A percentile compares a stretch with the other conserved stretches of the same genome.
phyloP scores from a whole-genome alignment of 805 yeast species.

The Starmerella sp. region DNA sequence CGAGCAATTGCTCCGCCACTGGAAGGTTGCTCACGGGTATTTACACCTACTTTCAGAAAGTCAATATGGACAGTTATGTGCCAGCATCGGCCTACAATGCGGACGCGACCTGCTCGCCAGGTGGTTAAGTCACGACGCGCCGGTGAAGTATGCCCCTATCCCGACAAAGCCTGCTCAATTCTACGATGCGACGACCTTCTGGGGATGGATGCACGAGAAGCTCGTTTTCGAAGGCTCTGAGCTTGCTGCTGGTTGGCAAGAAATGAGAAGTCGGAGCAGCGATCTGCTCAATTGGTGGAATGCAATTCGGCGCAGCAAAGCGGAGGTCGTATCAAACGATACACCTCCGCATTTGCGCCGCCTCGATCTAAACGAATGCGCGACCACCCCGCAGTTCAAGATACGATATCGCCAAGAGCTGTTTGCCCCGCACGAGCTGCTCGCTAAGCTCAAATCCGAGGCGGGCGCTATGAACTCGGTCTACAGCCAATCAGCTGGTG shows the following conservation, averaged over 20 bases:
- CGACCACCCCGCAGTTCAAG: background rate
- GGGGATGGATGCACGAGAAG: conserved; percentile 4
- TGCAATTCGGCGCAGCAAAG: background rate
- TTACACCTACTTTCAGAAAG: background rate
- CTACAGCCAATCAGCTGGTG: background rate
- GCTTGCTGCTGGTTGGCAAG: background rate
- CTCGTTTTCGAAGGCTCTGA: background rate
- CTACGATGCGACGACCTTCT: background rate
- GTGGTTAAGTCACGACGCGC: background rate
- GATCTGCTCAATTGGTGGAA: background rate
- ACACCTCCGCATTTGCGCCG: background rate
- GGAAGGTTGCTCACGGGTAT: background rate
- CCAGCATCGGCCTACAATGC: background rate
- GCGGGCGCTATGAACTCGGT: background rate
- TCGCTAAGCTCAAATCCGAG: background rate
- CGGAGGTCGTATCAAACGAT: background rate
- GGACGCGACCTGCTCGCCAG: background rate
- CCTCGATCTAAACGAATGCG: background rate
- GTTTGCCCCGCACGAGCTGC: background rate
- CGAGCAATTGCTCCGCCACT: background rate
- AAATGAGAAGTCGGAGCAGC: background rate
- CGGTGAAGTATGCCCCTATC: background rate
- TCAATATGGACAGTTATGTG: background rate
- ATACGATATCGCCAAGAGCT: background rate
- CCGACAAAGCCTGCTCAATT: background rate